These are phyloP conservation scores for Backusella circina DNA, from an alignment of 192 early-diverging fungal genomes.

Conservation along the genomic window DNA sequence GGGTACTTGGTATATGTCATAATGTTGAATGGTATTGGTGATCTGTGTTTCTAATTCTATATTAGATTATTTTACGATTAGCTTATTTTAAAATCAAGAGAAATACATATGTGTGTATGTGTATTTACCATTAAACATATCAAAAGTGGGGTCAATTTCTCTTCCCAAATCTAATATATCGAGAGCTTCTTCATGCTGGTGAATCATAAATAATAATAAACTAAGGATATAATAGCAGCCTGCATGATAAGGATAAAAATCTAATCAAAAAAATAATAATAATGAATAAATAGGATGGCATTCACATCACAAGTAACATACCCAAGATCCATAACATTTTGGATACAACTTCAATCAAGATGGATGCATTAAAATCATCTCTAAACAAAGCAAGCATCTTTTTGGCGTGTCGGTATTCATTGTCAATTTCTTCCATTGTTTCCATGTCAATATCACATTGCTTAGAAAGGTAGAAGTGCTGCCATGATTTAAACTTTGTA, in stretches of 20 bases:
- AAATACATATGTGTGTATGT: not conserved
- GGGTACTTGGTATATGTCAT: not conserved
- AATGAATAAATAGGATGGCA: not conserved
- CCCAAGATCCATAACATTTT: conserved; percentile 8
- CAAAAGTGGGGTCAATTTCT: not conserved
- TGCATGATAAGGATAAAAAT: not conserved
- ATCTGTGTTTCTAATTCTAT: not conserved
- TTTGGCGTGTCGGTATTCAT: not conserved
- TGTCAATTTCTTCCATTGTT: not conserved
- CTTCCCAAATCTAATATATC: not conserved
- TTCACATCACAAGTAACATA: not conserved
- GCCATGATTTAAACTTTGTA: not conserved
- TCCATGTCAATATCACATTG: not conserved
- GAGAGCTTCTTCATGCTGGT: not conserved
- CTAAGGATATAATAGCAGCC: conserved; percentile 6
- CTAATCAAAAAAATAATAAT: not conserved
- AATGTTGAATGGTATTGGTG: not conserved
- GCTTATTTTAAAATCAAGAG: not conserved
- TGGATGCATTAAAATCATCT: conserved; percentile 2
- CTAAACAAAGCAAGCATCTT: not conserved
- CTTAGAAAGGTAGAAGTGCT: not conserved
- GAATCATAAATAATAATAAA: not conserved
- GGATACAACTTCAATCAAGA: not conserved
- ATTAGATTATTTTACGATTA: not conserved
- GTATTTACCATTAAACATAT: not conserved